Percentiles rank a stretch among this genome's conserved stretches.
These are phyloP conservation scores for Saraca asoca DNA, from an alignment of 331 rosid genomes.

Conservation along the genomic window DNA sequence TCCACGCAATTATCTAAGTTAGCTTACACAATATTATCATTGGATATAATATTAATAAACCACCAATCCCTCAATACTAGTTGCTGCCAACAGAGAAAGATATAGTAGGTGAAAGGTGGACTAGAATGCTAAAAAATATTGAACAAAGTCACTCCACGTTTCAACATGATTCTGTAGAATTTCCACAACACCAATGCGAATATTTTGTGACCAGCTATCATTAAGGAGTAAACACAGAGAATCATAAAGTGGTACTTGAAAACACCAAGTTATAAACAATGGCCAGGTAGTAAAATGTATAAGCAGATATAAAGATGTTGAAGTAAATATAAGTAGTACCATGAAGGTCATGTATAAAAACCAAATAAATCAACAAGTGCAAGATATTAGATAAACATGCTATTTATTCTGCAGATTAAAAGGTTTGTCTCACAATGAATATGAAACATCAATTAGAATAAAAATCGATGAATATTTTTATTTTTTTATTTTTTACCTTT, in stretches of 20 bases:
- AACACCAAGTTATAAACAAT: constrained; percentile 26
- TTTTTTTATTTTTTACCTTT: too few species aligned
- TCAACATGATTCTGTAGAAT: constrained; percentile 90
- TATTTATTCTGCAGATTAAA: constrained; percentile 9
- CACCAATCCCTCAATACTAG: constrained; percentile 16
- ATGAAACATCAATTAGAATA: constrained; percentile 25
- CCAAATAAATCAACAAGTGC: constrained; percentile 15
- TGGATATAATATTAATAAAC: not conserved
- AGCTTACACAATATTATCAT: constrained; percentile 8
- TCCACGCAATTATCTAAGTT: constrained; percentile 1
- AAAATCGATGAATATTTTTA: constrained; percentile 4
- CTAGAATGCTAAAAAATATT: constrained; percentile 4
- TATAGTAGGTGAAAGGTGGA: constrained; percentile 26
- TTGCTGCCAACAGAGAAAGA: constrained; percentile 4
- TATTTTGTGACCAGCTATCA: constrained; percentile 55
- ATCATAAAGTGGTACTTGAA: constrained; percentile 57
- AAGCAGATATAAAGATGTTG: not conserved
- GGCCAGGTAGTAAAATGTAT: constrained; percentile 20
- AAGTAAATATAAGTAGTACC: not conserved
- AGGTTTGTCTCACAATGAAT: constrained; percentile 6
- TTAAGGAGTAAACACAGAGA: constrained; percentile 51
- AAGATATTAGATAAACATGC: not conserved
- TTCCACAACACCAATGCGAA: constrained; percentile 74
- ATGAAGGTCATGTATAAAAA: constrained; percentile 14
- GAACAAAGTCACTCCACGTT: constrained; percentile 42